A percentile compares a stretch with the other conserved stretches of the same genome.
phyloP scores from a whole-genome alignment of 768 basidiomycete species.

The Rhizopogon sp. region DNA sequence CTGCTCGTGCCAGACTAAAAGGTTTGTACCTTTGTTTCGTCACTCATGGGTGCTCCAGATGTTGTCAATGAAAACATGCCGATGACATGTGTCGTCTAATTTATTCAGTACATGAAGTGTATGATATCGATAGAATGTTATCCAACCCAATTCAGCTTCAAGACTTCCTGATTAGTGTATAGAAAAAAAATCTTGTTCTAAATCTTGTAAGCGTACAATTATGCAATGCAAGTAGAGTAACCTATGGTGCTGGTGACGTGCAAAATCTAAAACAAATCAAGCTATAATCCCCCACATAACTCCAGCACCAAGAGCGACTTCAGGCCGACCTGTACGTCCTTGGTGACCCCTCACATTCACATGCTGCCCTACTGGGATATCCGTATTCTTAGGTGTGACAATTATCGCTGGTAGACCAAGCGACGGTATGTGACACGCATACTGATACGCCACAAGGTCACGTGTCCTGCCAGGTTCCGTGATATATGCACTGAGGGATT shows the following conservation, averaged over 20 bases:
- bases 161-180: too few relatives aligned
- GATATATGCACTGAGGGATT: constrained; percentile 21
- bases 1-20: too few relatives aligned
- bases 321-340: constrained; percentile 23
- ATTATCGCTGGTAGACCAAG: constrained; percentile 20
- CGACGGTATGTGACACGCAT: constrained; percentile 19
- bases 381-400: constrained; percentile 3
- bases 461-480: constrained; percentile 11
- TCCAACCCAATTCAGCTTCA: too few relatives aligned
- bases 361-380: constrained; percentile 20
- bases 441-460: constrained; percentile 1
- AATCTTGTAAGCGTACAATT: neutral
- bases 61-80: too few relatives aligned
- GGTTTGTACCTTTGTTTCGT: too few relatives aligned
- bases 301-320: neutral
- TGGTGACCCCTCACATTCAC: constrained; percentile 23
- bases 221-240: neutral
- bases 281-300: neutral
- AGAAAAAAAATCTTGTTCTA: too few relatives aligned
- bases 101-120: too few relatives aligned
- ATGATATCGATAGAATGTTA: too few relatives aligned
- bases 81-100: too few relatives aligned
- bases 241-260: neutral
- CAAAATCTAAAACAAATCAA: neutral
- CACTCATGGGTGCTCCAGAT: too few relatives aligned